Base-by-base conservation (phyloP, 1,284 basidiomycete species). In the Cerioporus squamosus region DNA sequence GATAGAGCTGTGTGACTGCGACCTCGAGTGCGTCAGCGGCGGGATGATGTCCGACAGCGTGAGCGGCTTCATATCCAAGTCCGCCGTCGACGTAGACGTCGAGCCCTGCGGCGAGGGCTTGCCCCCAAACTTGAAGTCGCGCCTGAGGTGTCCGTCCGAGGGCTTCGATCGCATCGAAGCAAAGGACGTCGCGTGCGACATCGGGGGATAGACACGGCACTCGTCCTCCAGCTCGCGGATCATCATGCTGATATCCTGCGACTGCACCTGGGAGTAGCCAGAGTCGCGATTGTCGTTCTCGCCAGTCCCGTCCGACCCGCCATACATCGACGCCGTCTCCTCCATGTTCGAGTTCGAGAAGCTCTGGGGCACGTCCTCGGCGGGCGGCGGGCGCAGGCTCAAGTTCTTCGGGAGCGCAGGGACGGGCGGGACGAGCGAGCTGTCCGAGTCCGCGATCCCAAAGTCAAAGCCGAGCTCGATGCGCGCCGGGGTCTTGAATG, bases 11-110 rank as follows among this genome's bases (percentile, higher is more conserved):
- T 74, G 78, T 0, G 77, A 75, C 36, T 74, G 72, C 0, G 86
- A 85, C n/a, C 83, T 77, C 15, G 75, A 79, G 62, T 84, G 78
- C 7, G 80, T 74, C 0, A 80, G 77, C 0, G 88, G 83, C 5
- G 90, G 89, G 44, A 91, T 87, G 70, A 91, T 90, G 62, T 91
- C 87, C 0, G 88, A 85, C 15, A 91, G 74, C 1, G 87, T 89
- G 54, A 88, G 68, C 0, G 77, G 76, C 60, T 74, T 72, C 46
- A 70, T 62, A 40, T 51, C 45, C 44, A 58, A 51, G 20, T 65
- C 62, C 61, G 64, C 55, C n/a, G 60, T 43, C 40, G 40, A 36
- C 20, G 15, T 40, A n/a, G n/a, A n/a, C 39, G 8, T n/a, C 24
- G 68, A 57, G 0, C 61, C 61, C 10, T 70, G 61, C 36, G 71